Evolutionary conservation across 2,329 filamentous ascomycete genomes (phyloP), one percentile per base, ranked within the genome.

Genomic region (Paracamarosporium sp.): DNA sequence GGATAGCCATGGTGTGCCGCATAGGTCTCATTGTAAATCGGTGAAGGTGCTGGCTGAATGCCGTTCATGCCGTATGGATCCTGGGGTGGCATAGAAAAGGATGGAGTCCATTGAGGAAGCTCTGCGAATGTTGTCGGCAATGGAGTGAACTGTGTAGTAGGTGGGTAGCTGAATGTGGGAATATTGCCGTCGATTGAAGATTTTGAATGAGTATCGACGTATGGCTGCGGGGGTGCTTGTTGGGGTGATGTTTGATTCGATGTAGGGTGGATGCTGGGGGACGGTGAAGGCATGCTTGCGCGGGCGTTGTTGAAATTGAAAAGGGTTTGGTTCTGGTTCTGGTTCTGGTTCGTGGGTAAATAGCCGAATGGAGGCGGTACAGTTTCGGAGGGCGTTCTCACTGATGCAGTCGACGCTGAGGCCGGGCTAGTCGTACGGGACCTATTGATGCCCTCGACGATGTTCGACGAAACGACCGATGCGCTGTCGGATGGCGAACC

Each of bases 401-500:
- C 66, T 43, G 75, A 78, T 54, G 71, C 63, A 30, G 74, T 76
- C 25, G 74, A 78, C 17, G 69, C 74, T 20, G 75, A 75, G 5
- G 74, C 74, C 22, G 80, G 80, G 60, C 80, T 83, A 24, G 80
- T 80, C 5, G 78, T 80, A 46, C 75, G 71, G 27, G 81, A 82
- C 25, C 78, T 70, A 54, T 75, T 77, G 64, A 76, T 75, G n/a
- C 72, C 68, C 24, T 76, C 75, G n/a, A 80, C 76, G 7, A 75
- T 73, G 28, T 74, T 76, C 52, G 75, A 74, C 22, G 74, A 73
- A 2, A 72, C 65, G 1, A 76, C 73, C 0, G 80, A 78, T 3
- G 80, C 79, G 50, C 68, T 76, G 36, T 83, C 81, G 5, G 81
- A 82, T 2, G 81, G 80, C 11, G 81, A 81, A 5, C 72, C 71